These are phyloP conservation scores for Alternaria rosae DNA, from an alignment of 2,329 filamentous ascomycete genomes.

Conservation along the genomic window DNA sequence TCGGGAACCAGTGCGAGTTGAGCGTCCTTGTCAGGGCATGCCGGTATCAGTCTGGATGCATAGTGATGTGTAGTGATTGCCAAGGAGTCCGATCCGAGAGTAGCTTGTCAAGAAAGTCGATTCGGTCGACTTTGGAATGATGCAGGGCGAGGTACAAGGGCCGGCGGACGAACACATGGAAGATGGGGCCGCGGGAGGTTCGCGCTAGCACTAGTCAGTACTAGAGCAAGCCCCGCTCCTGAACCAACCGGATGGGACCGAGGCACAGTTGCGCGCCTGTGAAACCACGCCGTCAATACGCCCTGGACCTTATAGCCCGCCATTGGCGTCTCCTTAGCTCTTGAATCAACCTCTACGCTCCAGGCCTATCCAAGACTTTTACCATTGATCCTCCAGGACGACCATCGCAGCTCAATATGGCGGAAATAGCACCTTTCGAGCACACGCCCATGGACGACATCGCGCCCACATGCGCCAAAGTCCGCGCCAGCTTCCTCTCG, in stretches of 20 bases:
- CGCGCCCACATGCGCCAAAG: conserved; percentile 53
- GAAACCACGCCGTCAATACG: neutral
- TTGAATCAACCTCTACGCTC: neutral
- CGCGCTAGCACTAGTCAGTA: neutral
- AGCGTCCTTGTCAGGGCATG: neutral
- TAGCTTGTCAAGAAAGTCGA: neutral
- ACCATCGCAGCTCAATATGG: conserved; percentile 5
- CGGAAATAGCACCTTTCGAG: conserved; percentile 37
- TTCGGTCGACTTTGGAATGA: neutral
- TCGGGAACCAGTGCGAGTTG: neutral
- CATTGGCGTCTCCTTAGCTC: neutral
- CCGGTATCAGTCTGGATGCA: neutral
- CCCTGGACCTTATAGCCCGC: conserved; percentile 6
- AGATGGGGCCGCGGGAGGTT: neutral
- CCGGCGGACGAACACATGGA: neutral
- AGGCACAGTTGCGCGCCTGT: conserved; percentile 10
- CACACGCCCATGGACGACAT: conserved; percentile 48
- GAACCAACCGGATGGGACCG: conserved; percentile 1
- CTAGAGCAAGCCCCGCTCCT: neutral
- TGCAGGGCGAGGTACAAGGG: neutral
- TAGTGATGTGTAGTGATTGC: neutral
- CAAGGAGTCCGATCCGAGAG: neutral
- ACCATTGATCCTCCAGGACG: neutral
- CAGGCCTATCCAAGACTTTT: neutral
- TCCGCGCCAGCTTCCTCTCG: conserved; percentile 75